These are phyloP conservation scores for Stagonosporopsis tanaceti DNA, from an alignment of 2,329 filamentous ascomycete genomes.

Conservation along the genomic window DNA sequence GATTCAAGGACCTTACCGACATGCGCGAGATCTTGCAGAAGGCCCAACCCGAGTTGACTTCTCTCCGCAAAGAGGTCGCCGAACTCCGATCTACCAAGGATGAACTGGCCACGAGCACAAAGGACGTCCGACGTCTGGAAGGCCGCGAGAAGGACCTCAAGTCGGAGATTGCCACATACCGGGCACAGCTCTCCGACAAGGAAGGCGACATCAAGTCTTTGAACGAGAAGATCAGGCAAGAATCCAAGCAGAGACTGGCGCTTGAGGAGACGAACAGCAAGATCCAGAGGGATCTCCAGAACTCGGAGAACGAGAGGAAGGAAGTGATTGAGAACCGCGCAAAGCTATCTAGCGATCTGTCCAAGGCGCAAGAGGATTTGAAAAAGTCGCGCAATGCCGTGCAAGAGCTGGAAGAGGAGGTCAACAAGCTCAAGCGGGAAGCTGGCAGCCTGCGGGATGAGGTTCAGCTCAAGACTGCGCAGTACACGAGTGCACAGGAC, in stretches of 20 bases:
- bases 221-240: constrained; percentile 79
- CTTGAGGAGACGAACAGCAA: constrained; percentile 81
- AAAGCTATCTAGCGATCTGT: constrained; percentile 73
- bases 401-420: constrained; percentile 77
- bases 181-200: constrained; percentile 74
- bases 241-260: constrained; percentile 73
- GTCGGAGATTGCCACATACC: constrained; percentile 73
- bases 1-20: constrained; percentile 88
- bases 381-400: constrained; percentile 64
- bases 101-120: constrained; percentile 69
- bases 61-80: constrained; percentile 77
- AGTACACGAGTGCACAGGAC: constrained; percentile 85
- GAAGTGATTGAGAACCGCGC: constrained; percentile 78
- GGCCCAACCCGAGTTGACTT: constrained; percentile 84
- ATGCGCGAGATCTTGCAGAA: constrained; percentile 82
- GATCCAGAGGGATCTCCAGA: constrained; percentile 78
- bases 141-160: constrained; percentile 82
- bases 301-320: constrained; percentile 78
- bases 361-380: constrained; percentile 76
- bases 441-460: constrained; percentile 76
- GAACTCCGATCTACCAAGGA: constrained; percentile 78
- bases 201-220: constrained; percentile 80
- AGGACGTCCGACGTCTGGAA: constrained; percentile 78
- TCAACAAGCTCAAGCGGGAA: constrained; percentile 73
- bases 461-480: constrained; percentile 80